Evolutionary conservation across 257 asterid genomes (phyloP), one percentile per base, ranked within the genome.

Genomic region (Solanum clarkiae): DNA sequence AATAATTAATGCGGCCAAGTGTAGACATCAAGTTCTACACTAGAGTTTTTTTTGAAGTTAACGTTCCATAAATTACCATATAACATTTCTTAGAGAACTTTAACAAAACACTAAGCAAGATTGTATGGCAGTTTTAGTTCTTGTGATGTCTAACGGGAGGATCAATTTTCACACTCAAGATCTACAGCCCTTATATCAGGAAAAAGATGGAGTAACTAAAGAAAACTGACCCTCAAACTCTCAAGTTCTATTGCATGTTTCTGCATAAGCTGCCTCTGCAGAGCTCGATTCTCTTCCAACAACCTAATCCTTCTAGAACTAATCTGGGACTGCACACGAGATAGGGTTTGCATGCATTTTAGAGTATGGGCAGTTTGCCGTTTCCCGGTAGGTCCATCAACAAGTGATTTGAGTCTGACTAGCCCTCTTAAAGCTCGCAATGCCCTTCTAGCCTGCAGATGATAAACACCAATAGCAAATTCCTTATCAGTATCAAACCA

Each of bases 301-400:
- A 97, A 92, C 82, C 95, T 89, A 84, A 93, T 86, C 88, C 99
- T 92, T 89, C 98, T 92, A 7, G 98, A 89, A 63, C 91, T 92
- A 89, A 97, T 92, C 93, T 95, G 98, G 84, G 98, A 88, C 84
- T 97, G 99, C 86, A 97, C 99, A 22, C 95, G 98, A 22, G 98
- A 94, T 49, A 97, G 81, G 18, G 91, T 90, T 86, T 97, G 99
- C 98, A 97, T 94, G 87, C 96, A 91, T 88, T 94, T 95, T 75
- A 97, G 89, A 80, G 99, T 87, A 82, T 90, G 93, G 80, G 97
- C 91, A 24, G 98, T 97, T 89, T 97, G 98, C 47, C 98, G 96
- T 89, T 89, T 92, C 60, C 88, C 99, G 32, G 94, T 93, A 14
- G 95, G 90, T 83, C 98, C 99, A 86, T 95, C 94, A 53, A 92